Evolutionary conservation across 163 green algal genomes (phyloP).

Genomic region (Trebouxiophyceae sp.): DNA sequence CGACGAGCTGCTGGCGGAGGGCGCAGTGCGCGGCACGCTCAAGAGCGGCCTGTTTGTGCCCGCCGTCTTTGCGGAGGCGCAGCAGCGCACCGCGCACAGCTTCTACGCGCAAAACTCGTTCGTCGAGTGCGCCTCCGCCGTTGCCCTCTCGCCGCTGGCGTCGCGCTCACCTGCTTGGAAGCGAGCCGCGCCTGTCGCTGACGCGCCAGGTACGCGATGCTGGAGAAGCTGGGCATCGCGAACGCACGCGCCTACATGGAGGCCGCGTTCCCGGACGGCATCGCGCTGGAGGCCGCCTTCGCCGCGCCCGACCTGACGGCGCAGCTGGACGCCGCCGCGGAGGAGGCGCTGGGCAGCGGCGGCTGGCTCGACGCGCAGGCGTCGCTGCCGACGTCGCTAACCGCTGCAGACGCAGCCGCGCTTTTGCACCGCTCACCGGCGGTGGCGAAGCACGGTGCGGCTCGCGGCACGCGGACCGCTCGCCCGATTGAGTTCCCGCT

Average conservation of each 20-base stretch:
- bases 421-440: no score
- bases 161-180: neutral
- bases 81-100: constrained; percentile 48
- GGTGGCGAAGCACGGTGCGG: no score
- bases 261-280: constrained; percentile 51
- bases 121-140: constrained; percentile 36
- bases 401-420: constrained; percentile 27
- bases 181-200: neutral
- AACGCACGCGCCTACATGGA: constrained; percentile 45
- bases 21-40: constrained; percentile 43
- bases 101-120: constrained; percentile 85
- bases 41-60: constrained; percentile 63
- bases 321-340: constrained; percentile 56
- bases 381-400: constrained; percentile 38
- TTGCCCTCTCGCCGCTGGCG: neutral
- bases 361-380: constrained; percentile 50
- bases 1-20: constrained; percentile 50
- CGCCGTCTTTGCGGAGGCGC: constrained; percentile 41
- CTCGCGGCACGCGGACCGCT: no score
- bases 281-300: constrained; percentile 50
- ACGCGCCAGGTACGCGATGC: constrained; percentile 46
- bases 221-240: constrained; percentile 54
- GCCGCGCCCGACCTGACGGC: constrained; percentile 21
- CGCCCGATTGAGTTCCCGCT: no score
- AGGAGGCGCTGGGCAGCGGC: constrained; percentile 48